These are phyloP conservation scores for Candida buenavistaensis DNA, from an alignment of 1,139 yeast genomes.

Conservation along the genomic window DNA sequence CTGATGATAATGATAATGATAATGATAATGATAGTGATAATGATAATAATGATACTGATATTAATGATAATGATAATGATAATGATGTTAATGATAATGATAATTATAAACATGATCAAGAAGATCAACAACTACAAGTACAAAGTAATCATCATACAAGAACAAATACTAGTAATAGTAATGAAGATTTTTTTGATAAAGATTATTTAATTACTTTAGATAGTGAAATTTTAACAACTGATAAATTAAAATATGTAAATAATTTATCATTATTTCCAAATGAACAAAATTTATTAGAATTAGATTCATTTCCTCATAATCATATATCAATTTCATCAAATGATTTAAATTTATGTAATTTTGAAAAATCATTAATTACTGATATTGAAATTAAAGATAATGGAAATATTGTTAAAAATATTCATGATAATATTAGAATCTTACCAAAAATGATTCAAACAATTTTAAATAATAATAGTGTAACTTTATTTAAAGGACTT, in stretches of 20 bases:
- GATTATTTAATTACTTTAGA: constrained; percentile 39
- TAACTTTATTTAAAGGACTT: constrained; percentile 37
- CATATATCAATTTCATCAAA: constrained; percentile 37
- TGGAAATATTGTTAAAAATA: constrained; percentile 24
- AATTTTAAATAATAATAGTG: constrained; percentile 32
- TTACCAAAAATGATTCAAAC: constrained; percentile 40
- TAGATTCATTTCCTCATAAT: constrained; percentile 41
- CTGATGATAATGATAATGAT: constrained; percentile 17
- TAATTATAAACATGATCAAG: too few species aligned
- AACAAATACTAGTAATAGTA: too few species aligned
- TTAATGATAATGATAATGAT: not conserved
- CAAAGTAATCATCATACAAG: too few species aligned
- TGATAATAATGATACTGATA: constrained; percentile 2
- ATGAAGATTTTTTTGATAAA: constrained; percentile 22
- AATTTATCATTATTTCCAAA: constrained; percentile 16
- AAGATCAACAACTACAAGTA: too few species aligned
- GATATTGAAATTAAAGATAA: constrained; percentile 24
- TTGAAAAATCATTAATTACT: constrained; percentile 32
- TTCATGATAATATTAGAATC: constrained; percentile 24
- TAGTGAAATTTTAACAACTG: constrained; percentile 38
- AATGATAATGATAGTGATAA: not conserved
- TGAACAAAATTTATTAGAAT: constrained; percentile 10
- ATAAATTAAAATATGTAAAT: constrained; percentile 19
- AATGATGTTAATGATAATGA: constrained; percentile 8
- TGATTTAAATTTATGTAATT: constrained; percentile 38